Evolutionary conservation across 768 basidiomycete genomes (phyloP).

Genomic region (Boletus pseudopeckii): DNA sequence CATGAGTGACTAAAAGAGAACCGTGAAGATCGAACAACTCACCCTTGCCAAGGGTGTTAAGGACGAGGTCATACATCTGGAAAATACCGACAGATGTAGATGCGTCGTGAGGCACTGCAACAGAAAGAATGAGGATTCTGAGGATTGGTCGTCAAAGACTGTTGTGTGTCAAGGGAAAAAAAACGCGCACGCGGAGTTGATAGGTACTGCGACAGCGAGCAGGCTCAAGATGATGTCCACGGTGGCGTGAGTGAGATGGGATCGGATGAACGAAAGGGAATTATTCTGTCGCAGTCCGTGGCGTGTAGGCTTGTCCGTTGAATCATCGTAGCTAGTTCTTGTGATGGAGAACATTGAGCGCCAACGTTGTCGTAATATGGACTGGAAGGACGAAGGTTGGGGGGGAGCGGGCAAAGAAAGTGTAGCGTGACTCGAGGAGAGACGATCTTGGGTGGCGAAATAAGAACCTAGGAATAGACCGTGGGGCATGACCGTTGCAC

Average conservation of each 20-base stretch:
- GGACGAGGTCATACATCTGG: slow-evolving; percentile 40
- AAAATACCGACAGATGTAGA: slow-evolving; percentile 37
- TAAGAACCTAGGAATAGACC: slow-evolving; percentile 48
- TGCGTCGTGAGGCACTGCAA: slow-evolving; percentile 5
- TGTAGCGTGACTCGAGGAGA: slow-evolving; percentile 40
- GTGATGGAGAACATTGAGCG: slow-evolving; percentile 5
- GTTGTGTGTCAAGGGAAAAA: not conserved
- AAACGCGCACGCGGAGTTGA: slow-evolving; percentile 38
- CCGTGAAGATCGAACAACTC: not conserved
- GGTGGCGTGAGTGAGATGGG: slow-evolving; percentile 42
- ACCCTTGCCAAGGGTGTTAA: slow-evolving; percentile 38
- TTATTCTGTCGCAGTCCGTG: slow-evolving; percentile 31
- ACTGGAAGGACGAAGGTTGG: not conserved
- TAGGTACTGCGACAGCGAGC: slow-evolving; percentile 44
- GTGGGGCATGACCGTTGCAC: slow-evolving; percentile 61
- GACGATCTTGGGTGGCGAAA: slow-evolving; percentile 7
- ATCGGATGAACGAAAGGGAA: slow-evolving; percentile 32
- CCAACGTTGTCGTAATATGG: not conserved
- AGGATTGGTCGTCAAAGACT: not conserved
- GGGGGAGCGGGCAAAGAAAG: slow-evolving; percentile 17
- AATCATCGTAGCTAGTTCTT: slow-evolving; percentile 1
- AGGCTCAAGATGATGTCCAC: slow-evolving; percentile 45
- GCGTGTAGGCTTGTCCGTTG: slow-evolving; percentile 4
- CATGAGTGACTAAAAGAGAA: not conserved
- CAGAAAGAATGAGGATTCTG: slow-evolving; percentile 39